Percentiles rank a stretch among this genome's conserved stretches.
Evolutionary conservation across 208 protist species (phyloP).

Genomic region (Trypanosoma congolense): DNA sequence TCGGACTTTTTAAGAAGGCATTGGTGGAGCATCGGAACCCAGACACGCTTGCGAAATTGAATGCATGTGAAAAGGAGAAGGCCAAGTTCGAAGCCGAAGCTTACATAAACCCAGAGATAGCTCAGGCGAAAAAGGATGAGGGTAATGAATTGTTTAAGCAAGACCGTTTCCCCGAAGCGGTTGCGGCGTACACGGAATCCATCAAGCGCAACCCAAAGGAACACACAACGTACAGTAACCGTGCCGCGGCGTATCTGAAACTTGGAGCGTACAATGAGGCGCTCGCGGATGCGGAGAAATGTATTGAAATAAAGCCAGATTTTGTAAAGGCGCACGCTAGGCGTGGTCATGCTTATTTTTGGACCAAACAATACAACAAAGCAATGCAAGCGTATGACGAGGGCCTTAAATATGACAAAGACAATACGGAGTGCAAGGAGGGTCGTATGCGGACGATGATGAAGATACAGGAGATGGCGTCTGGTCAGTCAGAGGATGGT

Average conservation of each 20-base stretch:
- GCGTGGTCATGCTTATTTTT: conserved; percentile 89
- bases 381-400: conserved; percentile 94
- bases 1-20: conserved; percentile 84
- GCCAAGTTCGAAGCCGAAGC: conserved; percentile 81
- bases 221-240: conserved; percentile 93
- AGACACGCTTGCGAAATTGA: conserved; percentile 87
- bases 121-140: conserved; percentile 87
- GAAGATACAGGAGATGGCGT: conserved; percentile 90
- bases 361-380: conserved; percentile 95
- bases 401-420: conserved; percentile 90
- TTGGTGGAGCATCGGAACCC: conserved; percentile 92
- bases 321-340: conserved; percentile 92
- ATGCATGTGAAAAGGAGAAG: conserved; percentile 87
- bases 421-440: conserved; percentile 87
- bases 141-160: conserved; percentile 96
- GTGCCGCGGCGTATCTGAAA: conserved; percentile 95
- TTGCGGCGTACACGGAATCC: conserved; percentile 89
- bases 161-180: conserved; percentile 93
- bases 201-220: conserved; percentile 93
- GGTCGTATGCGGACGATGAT: conserved; percentile 82
- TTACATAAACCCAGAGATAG: conserved; percentile 90
- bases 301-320: conserved; percentile 91
- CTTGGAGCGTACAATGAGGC: conserved; percentile 92
- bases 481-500: conserved; percentile 70
- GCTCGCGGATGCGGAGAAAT: conserved; percentile 94